A percentile compares a stretch with the other conserved stretches of the same genome.
These are phyloP conservation scores for Adansonia rubrostipa DNA, from an alignment of 441 rosid genomes.

Conservation along the genomic window DNA sequence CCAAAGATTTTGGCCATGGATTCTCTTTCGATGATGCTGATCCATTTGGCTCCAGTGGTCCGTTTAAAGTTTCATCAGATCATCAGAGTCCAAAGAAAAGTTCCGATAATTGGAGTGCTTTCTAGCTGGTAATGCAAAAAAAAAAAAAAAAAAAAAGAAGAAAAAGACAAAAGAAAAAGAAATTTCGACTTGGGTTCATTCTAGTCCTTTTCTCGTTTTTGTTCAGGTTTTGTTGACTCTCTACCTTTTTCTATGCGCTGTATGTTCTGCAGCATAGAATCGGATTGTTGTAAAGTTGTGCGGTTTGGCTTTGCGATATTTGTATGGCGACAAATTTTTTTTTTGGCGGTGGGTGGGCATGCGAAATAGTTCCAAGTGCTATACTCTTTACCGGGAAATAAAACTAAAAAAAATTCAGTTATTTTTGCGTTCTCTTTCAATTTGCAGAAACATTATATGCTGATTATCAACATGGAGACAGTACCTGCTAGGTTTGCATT, in stretches of 20 bases:
- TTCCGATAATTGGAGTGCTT: constrained; percentile 66
- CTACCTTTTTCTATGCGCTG: constrained; percentile 30
- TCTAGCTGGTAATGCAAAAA: constrained; percentile 40
- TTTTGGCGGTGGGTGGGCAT: constrained; percentile 4
- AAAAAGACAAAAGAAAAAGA: background rate
- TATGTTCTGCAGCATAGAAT: constrained; percentile 37
- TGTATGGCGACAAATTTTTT: background rate
- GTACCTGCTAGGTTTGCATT: background rate
- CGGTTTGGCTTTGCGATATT: constrained; percentile 16
- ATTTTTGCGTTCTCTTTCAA: background rate
- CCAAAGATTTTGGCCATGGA: constrained; percentile 66
- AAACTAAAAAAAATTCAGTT: background rate
- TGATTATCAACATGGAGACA: background rate
- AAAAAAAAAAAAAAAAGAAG: background rate
- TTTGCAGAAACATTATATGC: background rate
- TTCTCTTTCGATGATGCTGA: constrained; percentile 85
- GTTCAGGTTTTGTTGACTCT: constrained; percentile 23
- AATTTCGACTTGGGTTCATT: background rate
- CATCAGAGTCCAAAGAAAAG: constrained; percentile 59
- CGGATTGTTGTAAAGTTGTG: constrained; percentile 41
- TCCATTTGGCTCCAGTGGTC: constrained; percentile 89
- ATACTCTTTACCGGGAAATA: background rate
- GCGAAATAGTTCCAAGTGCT: background rate
- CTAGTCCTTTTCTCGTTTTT: constrained; percentile 14
- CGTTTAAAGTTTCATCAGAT: constrained; percentile 82